These are phyloP conservation scores for Phlyctochytrium planicorne DNA, from an alignment of 192 early-diverging fungal species.

Conservation along the genomic window DNA sequence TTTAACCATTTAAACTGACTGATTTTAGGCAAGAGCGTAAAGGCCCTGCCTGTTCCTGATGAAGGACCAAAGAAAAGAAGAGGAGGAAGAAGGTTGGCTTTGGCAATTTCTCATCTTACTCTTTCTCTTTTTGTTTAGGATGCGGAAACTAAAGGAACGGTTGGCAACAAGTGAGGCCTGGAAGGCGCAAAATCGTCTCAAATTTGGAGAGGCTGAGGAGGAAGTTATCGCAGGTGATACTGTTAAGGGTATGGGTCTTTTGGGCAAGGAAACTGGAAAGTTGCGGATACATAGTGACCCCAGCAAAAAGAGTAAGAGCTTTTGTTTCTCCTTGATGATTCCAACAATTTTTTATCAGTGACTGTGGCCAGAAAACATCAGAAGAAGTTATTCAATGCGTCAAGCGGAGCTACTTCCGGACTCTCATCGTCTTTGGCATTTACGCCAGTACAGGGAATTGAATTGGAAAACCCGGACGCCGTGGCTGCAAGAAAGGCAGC, in stretches of 20 bases:
- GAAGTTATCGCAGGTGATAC: constrained; percentile 85
- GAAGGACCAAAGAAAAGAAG: constrained; percentile 88
- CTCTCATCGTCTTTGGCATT: constrained; percentile 87
- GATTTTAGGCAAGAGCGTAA: constrained; percentile 61
- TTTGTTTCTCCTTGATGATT: background rate
- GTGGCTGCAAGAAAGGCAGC: constrained; percentile 19
- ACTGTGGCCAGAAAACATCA: constrained; percentile 31
- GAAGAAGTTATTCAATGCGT: constrained; percentile 8
- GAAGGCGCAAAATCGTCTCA: constrained; percentile 86
- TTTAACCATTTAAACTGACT: background rate
- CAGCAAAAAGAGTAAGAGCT: constrained; percentile 62
- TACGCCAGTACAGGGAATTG: constrained; percentile 93
- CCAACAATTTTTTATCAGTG: constrained; percentile 13
- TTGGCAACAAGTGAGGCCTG: constrained; percentile 83
- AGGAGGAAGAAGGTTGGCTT: constrained; percentile 72
- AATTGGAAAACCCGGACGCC: constrained; percentile 80
- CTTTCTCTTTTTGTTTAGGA: constrained; percentile 42
- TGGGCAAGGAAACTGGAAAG: constrained; percentile 76
- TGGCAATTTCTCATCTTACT: background rate
- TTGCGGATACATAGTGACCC: constrained; percentile 73
- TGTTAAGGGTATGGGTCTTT: constrained; percentile 79
- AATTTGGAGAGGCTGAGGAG: constrained; percentile 89
- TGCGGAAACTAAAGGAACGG: constrained; percentile 78
- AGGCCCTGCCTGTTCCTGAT: constrained; percentile 88
- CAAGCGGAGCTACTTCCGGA: constrained; percentile 63